These are phyloP conservation scores for Pseudogymnoascus sp. DNA, from an alignment of 2,329 filamentous ascomycete genomes.

Conservation along the genomic window DNA sequence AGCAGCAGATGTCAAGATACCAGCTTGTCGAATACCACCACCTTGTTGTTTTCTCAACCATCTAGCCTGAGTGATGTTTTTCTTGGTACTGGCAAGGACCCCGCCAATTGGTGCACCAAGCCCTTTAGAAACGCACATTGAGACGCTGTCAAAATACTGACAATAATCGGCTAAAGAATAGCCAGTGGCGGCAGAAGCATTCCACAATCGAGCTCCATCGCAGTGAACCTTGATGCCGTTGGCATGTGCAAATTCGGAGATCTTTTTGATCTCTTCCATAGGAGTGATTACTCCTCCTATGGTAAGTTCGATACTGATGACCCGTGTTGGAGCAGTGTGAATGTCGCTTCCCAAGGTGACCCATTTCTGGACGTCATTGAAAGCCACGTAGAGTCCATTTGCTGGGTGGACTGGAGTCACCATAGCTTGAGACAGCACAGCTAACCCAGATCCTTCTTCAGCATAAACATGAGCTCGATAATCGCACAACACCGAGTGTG, in stretches of 20 bases:
- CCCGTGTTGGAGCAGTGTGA: constrained; percentile 68
- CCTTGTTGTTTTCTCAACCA: constrained; percentile 75
- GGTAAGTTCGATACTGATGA: constrained; percentile 82
- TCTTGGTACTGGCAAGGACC: constrained; percentile 50
- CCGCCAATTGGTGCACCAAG: constrained; percentile 74
- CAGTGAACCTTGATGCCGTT: constrained; percentile 63
- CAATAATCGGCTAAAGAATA: constrained; percentile 59
- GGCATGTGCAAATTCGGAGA: constrained; percentile 58
- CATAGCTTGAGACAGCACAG: constrained; percentile 61
- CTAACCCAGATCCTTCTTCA: constrained; percentile 57
- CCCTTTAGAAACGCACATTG: constrained; percentile 73
- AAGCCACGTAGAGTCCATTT: constrained; percentile 52
- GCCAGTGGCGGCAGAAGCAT: constrained; percentile 63
- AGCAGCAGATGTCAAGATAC: constrained; percentile 66
- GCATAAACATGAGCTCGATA: constrained; percentile 67
- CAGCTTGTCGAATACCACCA: constrained; percentile 67
- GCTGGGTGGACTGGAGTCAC: constrained; percentile 56
- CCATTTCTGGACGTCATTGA: constrained; percentile 54
- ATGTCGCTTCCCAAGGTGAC: constrained; percentile 59
- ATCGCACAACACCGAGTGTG: constrained; percentile 73
- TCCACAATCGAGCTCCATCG: constrained; percentile 75
- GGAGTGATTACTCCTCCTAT: constrained; percentile 72
- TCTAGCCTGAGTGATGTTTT: constrained; percentile 46
- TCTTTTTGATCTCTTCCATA: constrained; percentile 58
- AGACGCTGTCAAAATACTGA: constrained; percentile 62